phyloP scores from a whole-genome alignment of 768 basidiomycete species.

The Leccinum arenicola region DNA sequence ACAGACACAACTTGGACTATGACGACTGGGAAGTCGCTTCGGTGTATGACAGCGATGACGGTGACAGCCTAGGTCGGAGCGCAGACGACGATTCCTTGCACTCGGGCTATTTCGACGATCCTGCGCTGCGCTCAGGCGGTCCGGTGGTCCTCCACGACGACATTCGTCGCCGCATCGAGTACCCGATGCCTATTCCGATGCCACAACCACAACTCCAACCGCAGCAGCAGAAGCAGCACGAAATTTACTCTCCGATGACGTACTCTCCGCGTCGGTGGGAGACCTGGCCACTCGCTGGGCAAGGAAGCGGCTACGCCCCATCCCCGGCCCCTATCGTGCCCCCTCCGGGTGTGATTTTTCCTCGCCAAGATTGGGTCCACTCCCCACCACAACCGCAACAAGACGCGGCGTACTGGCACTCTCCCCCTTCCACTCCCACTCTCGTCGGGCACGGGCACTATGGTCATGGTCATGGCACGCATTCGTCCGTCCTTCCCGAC shows the following conservation, averaged over 20 bases:
- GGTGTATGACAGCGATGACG: conserved; percentile 29
- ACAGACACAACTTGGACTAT: conserved; percentile 22
- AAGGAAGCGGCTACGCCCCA: conserved; percentile 6
- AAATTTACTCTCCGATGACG: conserved; percentile 5
- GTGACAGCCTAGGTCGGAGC: conserved; percentile 24
- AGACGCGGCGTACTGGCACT: conserved; percentile 5
- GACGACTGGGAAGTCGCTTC: conserved; percentile 32
- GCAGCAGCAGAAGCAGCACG: conserved; percentile 5
- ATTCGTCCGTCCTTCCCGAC: neutral
- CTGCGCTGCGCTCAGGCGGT: conserved; percentile 1
- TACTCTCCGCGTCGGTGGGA: conserved; percentile 12
- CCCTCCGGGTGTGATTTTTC: conserved; percentile 27
- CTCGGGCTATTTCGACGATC: conserved; percentile 5
- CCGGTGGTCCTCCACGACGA: conserved; percentile 7
- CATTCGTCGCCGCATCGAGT: conserved; percentile 9
- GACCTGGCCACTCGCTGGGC: conserved; percentile 3
- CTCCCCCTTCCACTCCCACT: neutral
- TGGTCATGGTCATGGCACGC: neutral
- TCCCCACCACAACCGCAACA: neutral
- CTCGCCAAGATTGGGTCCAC: conserved; percentile 17
- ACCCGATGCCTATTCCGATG: conserved; percentile 6
- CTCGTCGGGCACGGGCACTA: neutral
- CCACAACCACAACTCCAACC: conserved; percentile 9
- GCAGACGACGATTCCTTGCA: conserved; percentile 14
- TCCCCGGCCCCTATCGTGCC: conserved; percentile 17